Base-by-base conservation (phyloP, 2,329 filamentous ascomycete species). In the Hypocrella siamensis region DNA sequence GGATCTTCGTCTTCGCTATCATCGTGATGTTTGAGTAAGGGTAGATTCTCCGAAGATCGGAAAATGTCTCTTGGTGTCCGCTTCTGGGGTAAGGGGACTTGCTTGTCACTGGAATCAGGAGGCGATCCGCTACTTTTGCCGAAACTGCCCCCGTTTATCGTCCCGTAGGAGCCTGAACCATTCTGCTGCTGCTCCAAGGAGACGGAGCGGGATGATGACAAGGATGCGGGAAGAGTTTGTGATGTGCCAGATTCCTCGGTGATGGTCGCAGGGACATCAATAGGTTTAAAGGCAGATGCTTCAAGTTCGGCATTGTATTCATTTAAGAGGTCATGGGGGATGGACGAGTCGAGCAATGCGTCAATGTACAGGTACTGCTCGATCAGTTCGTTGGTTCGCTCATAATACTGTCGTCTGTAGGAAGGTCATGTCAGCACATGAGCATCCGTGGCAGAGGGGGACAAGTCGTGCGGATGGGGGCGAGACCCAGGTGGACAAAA, bases 341-440 rank as follows among this genome's bases (percentile, higher is more conserved):
- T 70, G 19, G 83, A 86, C 7, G 84, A 93, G 56, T 93, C 85
- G 38, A 96, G 67, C 35, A 96, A 63, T 32, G 79, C 73, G 56
- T 94, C 88, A 44, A 94, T 93, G 52, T 92, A 94, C 40, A 92
- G 65, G 52, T 94, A 96, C 51, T 93, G 80, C 52, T 90, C 81
- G 36, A 96, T 75, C 27, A 94, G 64, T 42, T 77, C 75, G 56
- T 96, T 96, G 48, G 77, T 88, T 27, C 82, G 74, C 60, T 92
- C 78, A 48, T 96, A 93, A 58, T 93, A 94, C 46, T 77, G 49
- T 29, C 85, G 79, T 37, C 73, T 78, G 22, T 7, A 16, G 6
- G 17, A 6, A n/a, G n/a, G n/a, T n/a, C 10, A 15, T 3, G 19
- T 33, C 19, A 28, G 31, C 26, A 17, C 6, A 5, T 3, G 6